These are phyloP conservation scores for thale cress (Arabidopsis thaliana) DNA, from an alignment of 345 rosid species.

Conservation along the genomic window DNA sequence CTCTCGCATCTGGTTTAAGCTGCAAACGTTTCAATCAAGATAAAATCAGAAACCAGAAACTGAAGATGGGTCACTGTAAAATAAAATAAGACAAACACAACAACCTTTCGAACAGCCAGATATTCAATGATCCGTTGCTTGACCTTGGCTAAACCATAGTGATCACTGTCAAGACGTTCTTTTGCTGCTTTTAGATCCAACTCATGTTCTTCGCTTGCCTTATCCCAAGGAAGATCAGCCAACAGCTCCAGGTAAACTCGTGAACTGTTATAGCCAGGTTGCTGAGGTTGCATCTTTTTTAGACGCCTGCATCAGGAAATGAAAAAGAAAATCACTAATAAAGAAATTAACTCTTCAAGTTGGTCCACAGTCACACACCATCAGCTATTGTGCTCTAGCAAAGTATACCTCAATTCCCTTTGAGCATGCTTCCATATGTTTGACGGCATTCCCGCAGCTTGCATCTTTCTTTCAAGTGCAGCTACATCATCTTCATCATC, in stretches of 20 bases:
- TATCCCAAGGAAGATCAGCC: conserved; percentile 98
- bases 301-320: conserved; percentile 71
- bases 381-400: conserved; percentile 4
- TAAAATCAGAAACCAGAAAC: conserved; percentile 32
- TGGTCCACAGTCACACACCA: conserved; percentile 13
- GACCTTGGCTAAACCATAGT: conserved; percentile 87
- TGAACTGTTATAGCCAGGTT: conserved; percentile 98
- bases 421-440: conserved; percentile 98
- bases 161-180: conserved; percentile 94
- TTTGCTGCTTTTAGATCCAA: conserved; percentile 87
- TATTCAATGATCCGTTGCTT: conserved; percentile 98
- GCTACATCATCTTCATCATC: conserved; percentile 99
- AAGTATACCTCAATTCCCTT: conserved; percentile 83
- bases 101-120: conserved; percentile 99
- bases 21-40: conserved; percentile 44
- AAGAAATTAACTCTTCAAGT: conserved; percentile 6
- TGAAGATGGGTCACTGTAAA: conserved; percentile 18
- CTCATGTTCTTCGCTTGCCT: conserved; percentile 83
- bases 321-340: conserved; percentile 10
- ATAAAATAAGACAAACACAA: conserved; percentile 29
- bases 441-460: conserved; percentile 94
- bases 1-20: conserved; percentile 99
- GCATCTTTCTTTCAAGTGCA: conserved; percentile 96
- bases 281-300: conserved; percentile 99
- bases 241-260: conserved; percentile 93